These are phyloP conservation scores for Hortiboletus flavorubellus DNA, from an alignment of 768 basidiomycete species.

Conservation along the genomic window DNA sequence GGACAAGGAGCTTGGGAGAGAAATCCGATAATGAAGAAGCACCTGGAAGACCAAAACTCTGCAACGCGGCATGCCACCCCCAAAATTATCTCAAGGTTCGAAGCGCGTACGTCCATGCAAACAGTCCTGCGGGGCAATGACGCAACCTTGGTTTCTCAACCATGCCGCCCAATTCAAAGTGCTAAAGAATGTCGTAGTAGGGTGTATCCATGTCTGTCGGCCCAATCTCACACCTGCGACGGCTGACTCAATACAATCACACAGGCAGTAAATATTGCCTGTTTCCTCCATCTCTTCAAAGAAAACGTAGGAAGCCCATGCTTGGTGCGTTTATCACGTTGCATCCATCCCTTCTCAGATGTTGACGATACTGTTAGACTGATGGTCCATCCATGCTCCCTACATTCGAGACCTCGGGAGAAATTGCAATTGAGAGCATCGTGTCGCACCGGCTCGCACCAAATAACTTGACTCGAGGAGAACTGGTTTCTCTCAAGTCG, in stretches of 20 bases:
- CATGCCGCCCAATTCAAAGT: slow-evolving; percentile 7
- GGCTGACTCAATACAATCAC: slow-evolving; percentile 2
- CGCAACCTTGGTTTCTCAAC: slow-evolving; percentile 12
- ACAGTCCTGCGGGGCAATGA: slow-evolving; percentile 8
- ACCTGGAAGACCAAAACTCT: not conserved
- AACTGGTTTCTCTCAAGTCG: slow-evolving; percentile 69
- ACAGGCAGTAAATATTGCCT: slow-evolving; percentile 56
- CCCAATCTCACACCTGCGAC: not conserved
- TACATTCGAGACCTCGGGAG: slow-evolving; percentile 57
- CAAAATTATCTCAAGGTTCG: not conserved
- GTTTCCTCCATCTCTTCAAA: slow-evolving; percentile 59
- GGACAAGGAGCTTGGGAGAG: not conserved
- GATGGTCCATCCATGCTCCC: slow-evolving; percentile 80
- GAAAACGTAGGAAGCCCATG: slow-evolving; percentile 59
- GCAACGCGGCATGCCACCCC: not conserved
- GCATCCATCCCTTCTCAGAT: not conserved
- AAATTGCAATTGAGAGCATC: slow-evolving; percentile 62
- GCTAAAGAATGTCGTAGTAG: slow-evolving; percentile 22
- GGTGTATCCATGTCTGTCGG: slow-evolving; percentile 28
- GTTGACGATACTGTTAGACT: slow-evolving; percentile 41
- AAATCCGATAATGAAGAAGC: not conserved
- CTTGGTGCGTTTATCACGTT: slow-evolving; percentile 36
- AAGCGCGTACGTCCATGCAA: not conserved
- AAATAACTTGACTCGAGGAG: slow-evolving; percentile 59
- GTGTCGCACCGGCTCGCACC: slow-evolving; percentile 52